Percentiles rank a stretch among this genome's conserved stretches.
Conservation (phyloP, 805 yeast genomes). For the Saccharomyces kudriavzevii region DNA sequence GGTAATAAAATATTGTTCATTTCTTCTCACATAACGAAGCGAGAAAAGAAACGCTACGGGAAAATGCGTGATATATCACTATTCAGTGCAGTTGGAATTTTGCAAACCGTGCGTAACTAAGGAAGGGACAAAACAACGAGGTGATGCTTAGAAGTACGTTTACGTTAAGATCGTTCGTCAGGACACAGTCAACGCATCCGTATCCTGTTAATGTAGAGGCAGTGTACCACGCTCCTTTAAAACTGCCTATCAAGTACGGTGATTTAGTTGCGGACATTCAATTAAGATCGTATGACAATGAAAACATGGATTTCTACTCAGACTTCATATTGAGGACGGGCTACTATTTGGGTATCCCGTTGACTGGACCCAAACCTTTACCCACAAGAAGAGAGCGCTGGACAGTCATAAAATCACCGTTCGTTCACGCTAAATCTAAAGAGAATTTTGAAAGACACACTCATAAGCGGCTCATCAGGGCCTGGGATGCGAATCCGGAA, state of each 20-base stretch:
- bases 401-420: conserved; percentile 90
- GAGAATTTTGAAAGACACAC: conserved; percentile 91
- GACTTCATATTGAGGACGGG: conserved; percentile 90
- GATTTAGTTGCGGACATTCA: conserved; percentile 71
- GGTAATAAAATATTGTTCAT: too few relatives aligned
- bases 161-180: neutral
- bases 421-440: conserved; percentile 88
- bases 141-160: neutral
- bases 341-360: conserved; percentile 81
- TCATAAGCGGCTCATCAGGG: conserved; percentile 60
- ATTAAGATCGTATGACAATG: conserved; percentile 62
- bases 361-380: conserved; percentile 60
- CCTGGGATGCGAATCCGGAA: conserved; percentile 81
- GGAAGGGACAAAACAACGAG: neutral
- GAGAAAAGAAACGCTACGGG: neutral
- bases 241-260: conserved; percentile 58
- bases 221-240: conserved; percentile 72
- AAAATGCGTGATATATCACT: neutral
- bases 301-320: conserved; percentile 62
- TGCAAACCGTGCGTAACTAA: neutral
- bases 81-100: neutral
- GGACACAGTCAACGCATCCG: conserved; percentile 32
- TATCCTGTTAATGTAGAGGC: conserved; percentile 81
- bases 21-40: too few relatives aligned
- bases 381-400: conserved; percentile 74